phyloP scores from a whole-genome alignment of 352 stramenopile species.

The Phytophthora ohioensis region DNA sequence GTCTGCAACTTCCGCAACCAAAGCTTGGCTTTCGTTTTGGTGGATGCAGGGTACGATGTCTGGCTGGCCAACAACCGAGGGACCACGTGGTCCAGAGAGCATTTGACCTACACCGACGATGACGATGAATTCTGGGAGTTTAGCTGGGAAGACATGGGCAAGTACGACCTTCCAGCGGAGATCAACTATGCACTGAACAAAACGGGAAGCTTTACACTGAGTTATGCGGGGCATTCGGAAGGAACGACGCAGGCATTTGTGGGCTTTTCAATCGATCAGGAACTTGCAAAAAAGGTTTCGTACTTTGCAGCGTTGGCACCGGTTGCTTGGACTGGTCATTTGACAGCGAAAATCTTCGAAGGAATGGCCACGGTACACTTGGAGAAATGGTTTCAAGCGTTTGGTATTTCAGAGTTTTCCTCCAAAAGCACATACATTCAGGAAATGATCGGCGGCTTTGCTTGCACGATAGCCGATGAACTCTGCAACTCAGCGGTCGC shows the following conservation, averaged over 20 bases:
- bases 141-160: constrained; percentile 64
- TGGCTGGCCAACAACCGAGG: constrained; percentile 68
- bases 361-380: constrained; percentile 40
- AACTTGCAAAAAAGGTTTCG: constrained; percentile 56
- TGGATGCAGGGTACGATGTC: constrained; percentile 62
- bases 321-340: constrained; percentile 46
- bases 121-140: constrained; percentile 64
- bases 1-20: constrained; percentile 62
- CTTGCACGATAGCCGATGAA: constrained; percentile 46
- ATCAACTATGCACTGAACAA: constrained; percentile 50
- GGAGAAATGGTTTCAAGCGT: constrained; percentile 43
- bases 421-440: constrained; percentile 39
- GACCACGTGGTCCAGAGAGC: constrained; percentile 61
- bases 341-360: constrained; percentile 47
- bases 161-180: constrained; percentile 58
- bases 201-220: constrained; percentile 41
- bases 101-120: constrained; percentile 48
- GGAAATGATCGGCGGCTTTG: constrained; percentile 42
- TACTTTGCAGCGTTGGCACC: constrained; percentile 60
- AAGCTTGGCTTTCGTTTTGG: constrained; percentile 59
- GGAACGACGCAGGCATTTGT: constrained; percentile 61
- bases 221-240: constrained; percentile 59
- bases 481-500: constrained; percentile 47
- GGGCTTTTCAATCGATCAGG: constrained; percentile 55
- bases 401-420: constrained; percentile 55